Percentiles rank a stretch among this genome's conserved stretches.
Conservation (phyloP, 2,329 filamentous ascomycete genomes). For the Leptographium flavum region DNA sequence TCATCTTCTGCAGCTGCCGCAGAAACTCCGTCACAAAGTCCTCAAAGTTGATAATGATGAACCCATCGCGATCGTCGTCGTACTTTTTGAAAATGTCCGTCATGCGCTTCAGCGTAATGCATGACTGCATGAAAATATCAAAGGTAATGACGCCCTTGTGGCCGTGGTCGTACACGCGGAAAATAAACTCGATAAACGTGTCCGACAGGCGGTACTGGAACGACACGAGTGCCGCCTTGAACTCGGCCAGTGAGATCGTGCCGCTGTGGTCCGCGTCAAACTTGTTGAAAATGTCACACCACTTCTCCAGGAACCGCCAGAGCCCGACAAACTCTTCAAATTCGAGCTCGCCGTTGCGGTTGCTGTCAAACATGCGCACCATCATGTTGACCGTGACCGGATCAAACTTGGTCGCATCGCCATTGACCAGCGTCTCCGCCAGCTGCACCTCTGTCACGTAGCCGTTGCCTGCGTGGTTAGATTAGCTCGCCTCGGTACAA, state of each 20-base stretch:
- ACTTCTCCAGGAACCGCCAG: constrained; percentile 90
- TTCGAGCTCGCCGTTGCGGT: constrained; percentile 76
- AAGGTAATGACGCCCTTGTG: constrained; percentile 66
- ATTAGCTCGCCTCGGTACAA: too few species aligned
- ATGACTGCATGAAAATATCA: constrained; percentile 93
- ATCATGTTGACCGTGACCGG: constrained; percentile 93
- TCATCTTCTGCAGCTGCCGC: constrained; percentile 36
- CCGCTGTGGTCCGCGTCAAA: constrained; percentile 83
- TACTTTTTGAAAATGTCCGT: constrained; percentile 99
- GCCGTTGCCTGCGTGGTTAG: constrained; percentile 44
- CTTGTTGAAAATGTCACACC: constrained; percentile 87
- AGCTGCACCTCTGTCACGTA: constrained; percentile 78
- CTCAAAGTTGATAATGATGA: constrained; percentile 71
- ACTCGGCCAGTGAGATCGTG: constrained; percentile 75
- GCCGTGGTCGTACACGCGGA: constrained; percentile 76
- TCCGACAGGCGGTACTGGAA: constrained; percentile 87
- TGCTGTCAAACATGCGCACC: constrained; percentile 98
- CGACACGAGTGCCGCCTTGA: constrained; percentile 75
- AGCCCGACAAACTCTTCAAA: constrained; percentile 94
- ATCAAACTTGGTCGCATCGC: constrained; percentile 89
- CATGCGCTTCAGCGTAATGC: constrained; percentile 94
- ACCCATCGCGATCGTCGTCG: constrained; percentile 91
- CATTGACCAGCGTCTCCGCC: constrained; percentile 82
- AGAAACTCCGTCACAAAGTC: constrained; percentile 61
- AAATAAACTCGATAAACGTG: constrained; percentile 72